These are phyloP conservation scores for Bauhinia variegata DNA, from an alignment of 306 rosid species.

Conservation along the genomic window DNA sequence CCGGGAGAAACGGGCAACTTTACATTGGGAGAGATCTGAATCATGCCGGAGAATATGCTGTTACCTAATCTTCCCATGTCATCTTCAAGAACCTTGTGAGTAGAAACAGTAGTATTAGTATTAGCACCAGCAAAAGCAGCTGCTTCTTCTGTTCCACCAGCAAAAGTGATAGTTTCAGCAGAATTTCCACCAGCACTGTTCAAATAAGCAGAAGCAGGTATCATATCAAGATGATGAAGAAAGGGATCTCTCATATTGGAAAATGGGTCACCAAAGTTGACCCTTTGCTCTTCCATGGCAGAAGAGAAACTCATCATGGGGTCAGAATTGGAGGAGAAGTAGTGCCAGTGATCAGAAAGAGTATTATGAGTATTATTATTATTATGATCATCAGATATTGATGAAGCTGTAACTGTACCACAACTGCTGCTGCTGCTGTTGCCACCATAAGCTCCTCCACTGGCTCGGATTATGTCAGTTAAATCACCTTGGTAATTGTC, in stretches of 20 bases:
- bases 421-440: background rate
- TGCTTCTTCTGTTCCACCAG: conserved; percentile 15
- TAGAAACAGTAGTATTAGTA: conserved; percentile 21
- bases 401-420: conserved; percentile 20
- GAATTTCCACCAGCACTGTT: conserved; percentile 33
- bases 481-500: conserved; percentile 88
- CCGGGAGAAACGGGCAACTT: conserved; percentile 40
- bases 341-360: conserved; percentile 28
- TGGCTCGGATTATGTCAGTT: conserved; percentile 71
- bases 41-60: conserved; percentile 73
- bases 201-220: conserved; percentile 35
- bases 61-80: conserved; percentile 37
- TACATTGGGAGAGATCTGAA: conserved; percentile 83
- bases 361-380: conserved; percentile 20
- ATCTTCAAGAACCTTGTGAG: conserved; percentile 29
- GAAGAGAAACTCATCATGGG: conserved; percentile 47
- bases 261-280: conserved; percentile 75
- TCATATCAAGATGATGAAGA: conserved; percentile 48
- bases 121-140: background rate
- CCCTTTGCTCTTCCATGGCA: conserved; percentile 33
- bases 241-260: conserved; percentile 76
- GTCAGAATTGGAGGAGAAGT: conserved; percentile 27
- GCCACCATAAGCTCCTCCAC: conserved; percentile 42
- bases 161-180: conserved; percentile 14
- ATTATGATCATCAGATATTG: conserved; percentile 31